Base-by-base conservation (phyloP, 1,284 basidiomycete genomes). In the Xerocomus amazonicus region DNA sequence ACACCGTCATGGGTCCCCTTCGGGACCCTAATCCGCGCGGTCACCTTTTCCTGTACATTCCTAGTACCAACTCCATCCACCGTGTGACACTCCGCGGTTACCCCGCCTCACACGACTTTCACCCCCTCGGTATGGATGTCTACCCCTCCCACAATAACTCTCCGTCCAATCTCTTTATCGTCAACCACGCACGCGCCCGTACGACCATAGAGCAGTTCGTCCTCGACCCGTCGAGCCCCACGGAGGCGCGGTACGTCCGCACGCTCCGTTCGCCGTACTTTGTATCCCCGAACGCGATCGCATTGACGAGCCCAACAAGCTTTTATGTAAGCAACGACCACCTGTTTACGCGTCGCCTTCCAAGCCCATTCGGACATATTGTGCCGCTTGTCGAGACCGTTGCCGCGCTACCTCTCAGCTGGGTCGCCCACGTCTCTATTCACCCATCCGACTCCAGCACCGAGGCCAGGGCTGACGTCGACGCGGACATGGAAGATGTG, bases 261-360 rank as follows among this genome's bases (percentile, higher is more conserved):
- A 87, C 83, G 7, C 70, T 87, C 42, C 65, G 71, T 23, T 78
- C 77, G 6, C 73, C 72, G 6, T 73, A 73, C 47, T 80, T 86
- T 57, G 64, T 81, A 26, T 73, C 83, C 9, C 81, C 84, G 16
- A 89, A 89, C 60, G 71, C 81, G 7, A 62, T 89, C 50, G 78
- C 83, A 7, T 67, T 85, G 37, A 80, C 84, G 6, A 77, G 79
- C 23, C 75, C 77, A 1, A 73, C 74, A 47, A 77, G 80, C 1
- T 87, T 89, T 62, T 83, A 82, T 55, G 73, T 88, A 33, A 78
- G 77, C 31, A 83, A 89, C 59, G 86, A 89, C 59, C 86, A 89
- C 58, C 62, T 79, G 26, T 63, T 87, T 58, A 86, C 86, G 0
- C 73, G 81, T 8, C 77, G 87, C 12, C 71, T 84, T 19, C 79